A percentile compares a stretch with the other conserved stretches of the same genome.
Conservation (phyloP, 2,329 filamentous ascomycete species). For the Exophiala dermatitidis region DNA sequence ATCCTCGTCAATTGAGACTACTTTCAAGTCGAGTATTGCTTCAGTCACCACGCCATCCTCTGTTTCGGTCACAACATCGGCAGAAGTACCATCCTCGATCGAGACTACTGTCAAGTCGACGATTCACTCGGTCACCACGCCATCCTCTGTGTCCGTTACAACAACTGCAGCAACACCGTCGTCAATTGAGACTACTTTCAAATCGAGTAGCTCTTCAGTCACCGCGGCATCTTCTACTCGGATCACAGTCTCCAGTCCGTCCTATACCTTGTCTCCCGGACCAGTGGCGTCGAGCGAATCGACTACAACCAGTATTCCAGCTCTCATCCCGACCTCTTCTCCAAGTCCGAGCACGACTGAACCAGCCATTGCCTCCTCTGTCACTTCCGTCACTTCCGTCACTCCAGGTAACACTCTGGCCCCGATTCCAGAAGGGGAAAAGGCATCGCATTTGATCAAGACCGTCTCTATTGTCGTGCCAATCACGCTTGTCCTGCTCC, state of each 20-base stretch:
- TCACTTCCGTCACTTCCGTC: neutral
- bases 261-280: neutral
- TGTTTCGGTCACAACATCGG: too few species aligned
- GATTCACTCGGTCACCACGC: too few species aligned
- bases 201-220: neutral
- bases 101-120: too few species aligned
- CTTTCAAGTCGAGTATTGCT: too few species aligned
- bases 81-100: too few species aligned
- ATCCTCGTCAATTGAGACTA: too few species aligned
- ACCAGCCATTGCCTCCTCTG: neutral
- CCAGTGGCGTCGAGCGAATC: neutral
- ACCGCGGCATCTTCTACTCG: neutral
- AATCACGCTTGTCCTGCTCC: neutral
- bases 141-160: too few species aligned
- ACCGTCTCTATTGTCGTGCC: neutral
- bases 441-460: neutral
- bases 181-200: too few species aligned
- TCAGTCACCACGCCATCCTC: too few species aligned
- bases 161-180: too few species aligned
- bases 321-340: neutral
- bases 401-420: neutral
- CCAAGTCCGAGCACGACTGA: neutral
- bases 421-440: neutral
- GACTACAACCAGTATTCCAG: neutral
- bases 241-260: neutral